A percentile compares a stretch with the other conserved stretches of the same genome.
phyloP scores from a whole-genome alignment of 164 flowering plant species.

The Stephania yunnanensis region DNA sequence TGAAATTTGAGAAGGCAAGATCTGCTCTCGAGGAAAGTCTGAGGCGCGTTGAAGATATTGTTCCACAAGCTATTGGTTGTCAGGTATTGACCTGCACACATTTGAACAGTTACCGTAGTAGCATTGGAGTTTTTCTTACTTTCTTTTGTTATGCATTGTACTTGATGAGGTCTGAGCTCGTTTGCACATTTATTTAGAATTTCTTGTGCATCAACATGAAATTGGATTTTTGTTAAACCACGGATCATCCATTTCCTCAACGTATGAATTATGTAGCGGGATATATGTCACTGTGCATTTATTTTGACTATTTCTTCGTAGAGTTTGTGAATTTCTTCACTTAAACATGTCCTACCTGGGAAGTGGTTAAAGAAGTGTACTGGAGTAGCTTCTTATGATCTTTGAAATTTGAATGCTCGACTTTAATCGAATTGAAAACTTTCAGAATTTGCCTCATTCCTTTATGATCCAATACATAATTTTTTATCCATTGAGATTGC shows the following conservation, averaged over 20 bases:
- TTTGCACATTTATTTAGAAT: too few species aligned
- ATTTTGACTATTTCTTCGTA: too few species aligned
- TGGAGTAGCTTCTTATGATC: too few species aligned
- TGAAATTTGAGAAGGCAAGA: conserved; percentile 83
- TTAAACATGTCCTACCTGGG: too few species aligned
- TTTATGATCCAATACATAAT: too few species aligned
- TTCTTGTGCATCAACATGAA: neutral
- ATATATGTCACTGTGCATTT: too few species aligned
- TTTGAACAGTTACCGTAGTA: neutral
- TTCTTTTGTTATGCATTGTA: neutral
- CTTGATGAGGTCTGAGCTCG: neutral
- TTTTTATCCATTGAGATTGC: too few species aligned
- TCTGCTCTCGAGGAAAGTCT: conserved; percentile 70
- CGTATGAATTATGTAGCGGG: neutral
- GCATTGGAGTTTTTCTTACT: neutral
- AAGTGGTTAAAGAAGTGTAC: too few species aligned
- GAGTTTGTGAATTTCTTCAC: too few species aligned
- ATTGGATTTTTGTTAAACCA: neutral
- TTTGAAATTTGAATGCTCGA: too few species aligned
- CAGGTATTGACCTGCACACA: conserved; percentile 47
- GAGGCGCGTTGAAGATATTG: conserved; percentile 83
- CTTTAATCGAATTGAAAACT: too few species aligned
- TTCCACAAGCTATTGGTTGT: conserved; percentile 69
- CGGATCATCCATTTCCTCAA: neutral
- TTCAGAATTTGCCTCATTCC: too few species aligned